Evolutionary conservation across 768 basidiomycete species (phyloP).

Genomic region (Podaxis sp.): DNA sequence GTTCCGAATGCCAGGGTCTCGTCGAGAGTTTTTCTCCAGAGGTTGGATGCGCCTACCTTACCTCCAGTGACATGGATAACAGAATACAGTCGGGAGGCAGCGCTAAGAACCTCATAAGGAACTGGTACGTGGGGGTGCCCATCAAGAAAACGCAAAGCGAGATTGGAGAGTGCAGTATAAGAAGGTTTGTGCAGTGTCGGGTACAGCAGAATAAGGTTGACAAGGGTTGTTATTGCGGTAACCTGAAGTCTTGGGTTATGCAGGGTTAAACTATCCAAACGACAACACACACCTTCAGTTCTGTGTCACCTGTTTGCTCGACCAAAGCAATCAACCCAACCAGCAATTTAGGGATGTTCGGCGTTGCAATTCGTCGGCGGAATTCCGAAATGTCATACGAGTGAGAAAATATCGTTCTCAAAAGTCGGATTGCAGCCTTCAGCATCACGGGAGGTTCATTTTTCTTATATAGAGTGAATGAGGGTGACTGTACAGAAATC

Average conservation of each 20-base stretch:
- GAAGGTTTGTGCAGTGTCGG: slow-evolving; percentile 62
- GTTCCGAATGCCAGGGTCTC: slow-evolving; percentile 65
- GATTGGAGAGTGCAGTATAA: slow-evolving; percentile 43
- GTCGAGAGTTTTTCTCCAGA: slow-evolving; percentile 77
- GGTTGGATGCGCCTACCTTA: slow-evolving; percentile 64
- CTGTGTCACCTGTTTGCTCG: slow-evolving; percentile 44
- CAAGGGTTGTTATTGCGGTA: slow-evolving; percentile 43
- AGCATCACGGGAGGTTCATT: slow-evolving; percentile 56
- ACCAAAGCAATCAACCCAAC: slow-evolving; percentile 49
- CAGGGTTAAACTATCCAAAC: background rate
- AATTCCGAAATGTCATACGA: slow-evolving; percentile 69
- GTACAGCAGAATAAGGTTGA: slow-evolving; percentile 57
- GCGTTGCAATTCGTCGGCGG: slow-evolving; percentile 71
- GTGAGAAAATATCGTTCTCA: slow-evolving; percentile 55
- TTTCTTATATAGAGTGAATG: slow-evolving; percentile 45
- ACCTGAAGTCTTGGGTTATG: slow-evolving; percentile 26
- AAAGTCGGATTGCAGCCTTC: slow-evolving; percentile 62
- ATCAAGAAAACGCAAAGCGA: slow-evolving; percentile 53
- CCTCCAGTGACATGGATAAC: slow-evolving; percentile 70
- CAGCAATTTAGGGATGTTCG: slow-evolving; percentile 71
- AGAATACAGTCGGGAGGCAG: slow-evolving; percentile 57
- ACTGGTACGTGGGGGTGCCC: slow-evolving; percentile 45
- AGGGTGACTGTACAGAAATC: slow-evolving; percentile 16
- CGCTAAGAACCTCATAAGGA: slow-evolving; percentile 32
- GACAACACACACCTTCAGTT: slow-evolving; percentile 46